phyloP scores from a whole-genome alignment of 768 basidiomycete species.

The Cystobasidium tubakii region DNA sequence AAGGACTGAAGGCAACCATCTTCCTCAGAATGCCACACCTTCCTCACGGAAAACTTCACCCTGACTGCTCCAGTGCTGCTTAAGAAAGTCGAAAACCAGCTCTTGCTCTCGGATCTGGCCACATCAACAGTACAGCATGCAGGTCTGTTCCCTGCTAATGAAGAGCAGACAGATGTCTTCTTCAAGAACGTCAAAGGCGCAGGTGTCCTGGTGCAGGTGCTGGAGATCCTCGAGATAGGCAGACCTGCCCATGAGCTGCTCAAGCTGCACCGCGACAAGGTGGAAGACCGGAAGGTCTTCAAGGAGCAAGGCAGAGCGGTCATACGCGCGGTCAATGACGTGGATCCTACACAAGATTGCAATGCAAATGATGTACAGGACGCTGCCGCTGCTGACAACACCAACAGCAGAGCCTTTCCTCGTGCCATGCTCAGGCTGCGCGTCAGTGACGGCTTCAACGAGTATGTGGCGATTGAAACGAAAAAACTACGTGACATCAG shows the following conservation, averaged over 20 bases:
- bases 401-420: constrained; percentile 56
- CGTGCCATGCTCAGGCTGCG: constrained; percentile 69
- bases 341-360: constrained; percentile 55
- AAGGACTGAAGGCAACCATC: too few species aligned
- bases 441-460: constrained; percentile 69
- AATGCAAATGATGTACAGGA: constrained; percentile 59
- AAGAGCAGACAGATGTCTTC: constrained; percentile 10
- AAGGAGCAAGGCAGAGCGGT: constrained; percentile 8
- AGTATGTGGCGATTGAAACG: constrained; percentile 72
- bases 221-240: constrained; percentile 73
- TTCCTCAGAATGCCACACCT: constrained; percentile 1
- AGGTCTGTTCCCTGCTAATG: background rate
- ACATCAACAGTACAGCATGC: constrained; percentile 24
- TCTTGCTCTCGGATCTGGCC: constrained; percentile 23
- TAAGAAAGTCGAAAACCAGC: constrained; percentile 32
- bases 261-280: constrained; percentile 61
- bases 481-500: constrained; percentile 60
- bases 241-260: constrained; percentile 73
- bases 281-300: constrained; percentile 59
- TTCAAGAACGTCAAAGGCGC: constrained; percentile 1
- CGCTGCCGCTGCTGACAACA: background rate
- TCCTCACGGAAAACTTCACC: background rate
- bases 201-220: constrained; percentile 65
- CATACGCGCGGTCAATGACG: constrained; percentile 47
- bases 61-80: background rate